Evolutionary conservation across 2,329 filamentous ascomycete genomes (phyloP), one percentile per base, ranked within the genome.

Genomic region (Hirsutella rhossiliensis): DNA sequence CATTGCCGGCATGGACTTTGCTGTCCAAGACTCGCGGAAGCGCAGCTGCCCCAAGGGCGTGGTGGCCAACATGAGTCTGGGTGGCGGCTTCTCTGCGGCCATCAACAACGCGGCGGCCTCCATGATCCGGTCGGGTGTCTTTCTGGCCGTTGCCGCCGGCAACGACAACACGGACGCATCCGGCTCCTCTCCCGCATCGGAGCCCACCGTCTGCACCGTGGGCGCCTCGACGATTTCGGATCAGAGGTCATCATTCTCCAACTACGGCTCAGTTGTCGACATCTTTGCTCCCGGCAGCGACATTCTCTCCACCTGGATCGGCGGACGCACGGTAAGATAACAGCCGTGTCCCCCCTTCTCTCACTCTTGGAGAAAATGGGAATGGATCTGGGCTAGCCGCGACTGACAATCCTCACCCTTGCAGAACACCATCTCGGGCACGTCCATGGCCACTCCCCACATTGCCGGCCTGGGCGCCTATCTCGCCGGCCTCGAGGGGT

Each of bases 41-140:
- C 34, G 41, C 34, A 31, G 43, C 50, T 67, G 64, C 58, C 54
- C 58, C 49, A 61, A 55, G 36, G 65, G 67, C 28, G 58, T 63
- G 32, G 69, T 75, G 20, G 64, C 69, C 47, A 73, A 68, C 58
- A 69, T 75, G 68, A 71, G 67, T 13, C 66, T 76, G 5, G 72
- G 72, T 27, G 71, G 71, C 11, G 41, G 51, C 19, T 48, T 32
- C 48, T 69, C 67, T 4, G 44, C 60, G 1, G 55, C 69, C 28
- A 52, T 73, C 45, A 76, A 75, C 62, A 56, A 51, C 23, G 71
- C 71, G 11, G 68, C 72, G 15, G 59, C 58, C 11, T 59, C 58
- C 38, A 59, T 70, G 28, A 60, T 71, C 48, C 47, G 47, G 19
- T 54, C 58, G 1, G 71, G 71, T 29, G 59, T 73, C 43, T 69